Conservation (phyloP, 2,329 filamentous ascomycete genomes). For the Scedosporium apiospermum region DNA sequence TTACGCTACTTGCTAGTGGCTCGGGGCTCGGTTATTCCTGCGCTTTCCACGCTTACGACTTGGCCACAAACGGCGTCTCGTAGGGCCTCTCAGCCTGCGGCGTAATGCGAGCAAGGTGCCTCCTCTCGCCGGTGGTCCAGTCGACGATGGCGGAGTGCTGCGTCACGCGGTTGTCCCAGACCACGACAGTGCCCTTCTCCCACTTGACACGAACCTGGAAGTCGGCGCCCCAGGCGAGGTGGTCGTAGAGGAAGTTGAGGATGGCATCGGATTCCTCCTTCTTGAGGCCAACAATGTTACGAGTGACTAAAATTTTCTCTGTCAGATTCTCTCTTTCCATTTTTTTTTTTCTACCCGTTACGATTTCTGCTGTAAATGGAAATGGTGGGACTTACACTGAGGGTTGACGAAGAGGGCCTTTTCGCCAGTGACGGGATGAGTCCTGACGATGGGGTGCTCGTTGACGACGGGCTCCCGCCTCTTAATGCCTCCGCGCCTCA, state of each 20-base stretch:
- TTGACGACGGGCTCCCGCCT: constrained; percentile 66
- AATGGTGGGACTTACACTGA: constrained; percentile 50
- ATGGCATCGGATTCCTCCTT: constrained; percentile 76
- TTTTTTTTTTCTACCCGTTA: background rate
- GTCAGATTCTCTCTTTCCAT: background rate
- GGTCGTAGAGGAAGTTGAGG: constrained; percentile 59
- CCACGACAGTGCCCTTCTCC: constrained; percentile 70
- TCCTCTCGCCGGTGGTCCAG: constrained; percentile 69
- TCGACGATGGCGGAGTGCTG: constrained; percentile 72
- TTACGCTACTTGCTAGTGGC: too few species aligned
- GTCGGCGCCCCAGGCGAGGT: constrained; percentile 48
- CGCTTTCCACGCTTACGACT: background rate
- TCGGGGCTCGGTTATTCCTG: too few species aligned
- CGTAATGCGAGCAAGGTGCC: constrained; percentile 74
- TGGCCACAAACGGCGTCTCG: constrained; percentile 47
- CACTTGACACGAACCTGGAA: constrained; percentile 65
- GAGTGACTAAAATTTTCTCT: constrained; percentile 33
- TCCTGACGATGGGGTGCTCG: constrained; percentile 69
- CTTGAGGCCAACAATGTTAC: constrained; percentile 72
- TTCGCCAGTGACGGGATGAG: constrained; percentile 74
- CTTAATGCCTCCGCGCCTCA: constrained; percentile 58
- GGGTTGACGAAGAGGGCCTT: constrained; percentile 78
- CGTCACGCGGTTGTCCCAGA: constrained; percentile 80
- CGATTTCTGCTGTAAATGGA: background rate
- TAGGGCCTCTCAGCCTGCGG: constrained; percentile 71